Evolutionary conservation across 2,329 filamentous ascomycete species (phyloP).

Genomic region (Colletotrichum lindemuthianum): DNA sequence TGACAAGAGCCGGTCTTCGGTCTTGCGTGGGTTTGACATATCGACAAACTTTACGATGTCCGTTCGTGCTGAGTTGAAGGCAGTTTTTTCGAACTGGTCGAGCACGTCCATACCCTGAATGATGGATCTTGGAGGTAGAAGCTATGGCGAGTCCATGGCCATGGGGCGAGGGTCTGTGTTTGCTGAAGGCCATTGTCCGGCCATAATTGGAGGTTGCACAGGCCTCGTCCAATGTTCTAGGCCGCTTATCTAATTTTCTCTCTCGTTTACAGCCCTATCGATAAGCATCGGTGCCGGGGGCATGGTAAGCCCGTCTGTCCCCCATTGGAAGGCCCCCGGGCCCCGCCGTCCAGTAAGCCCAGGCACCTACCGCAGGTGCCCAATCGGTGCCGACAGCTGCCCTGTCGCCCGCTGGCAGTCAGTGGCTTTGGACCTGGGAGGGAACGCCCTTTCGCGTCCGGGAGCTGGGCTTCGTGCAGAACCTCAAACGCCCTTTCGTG

Average conservation of each 20-base stretch:
- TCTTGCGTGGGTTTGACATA: slow-evolving; percentile 16
- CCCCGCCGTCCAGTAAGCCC: too few species aligned
- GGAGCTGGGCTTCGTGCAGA: slow-evolving; percentile 20
- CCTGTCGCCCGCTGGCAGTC: neutral
- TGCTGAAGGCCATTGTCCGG: neutral
- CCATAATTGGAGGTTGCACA: slow-evolving; percentile 8
- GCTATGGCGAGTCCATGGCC: too few species aligned
- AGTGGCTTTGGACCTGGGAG: slow-evolving; percentile 5
- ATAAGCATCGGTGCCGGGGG: slow-evolving; percentile 9
- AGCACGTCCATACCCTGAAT: neutral
- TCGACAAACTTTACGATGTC: slow-evolving; percentile 1
- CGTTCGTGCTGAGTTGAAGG: slow-evolving; percentile 1
- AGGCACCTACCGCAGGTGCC: too few species aligned
- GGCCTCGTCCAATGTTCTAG: neutral
- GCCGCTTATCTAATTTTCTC: slow-evolving; percentile 16
- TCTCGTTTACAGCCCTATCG: slow-evolving; percentile 1
- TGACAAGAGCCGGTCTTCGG: slow-evolving; percentile 4
- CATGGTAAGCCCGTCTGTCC: slow-evolving; percentile 8
- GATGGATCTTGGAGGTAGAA: neutral
- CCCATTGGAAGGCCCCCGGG: too few species aligned
- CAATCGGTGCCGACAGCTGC: too few species aligned
- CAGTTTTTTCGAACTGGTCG: neutral
- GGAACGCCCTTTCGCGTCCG: slow-evolving; percentile 19
- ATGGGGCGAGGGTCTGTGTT: slow-evolving; percentile 10
- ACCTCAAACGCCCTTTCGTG: slow-evolving; percentile 21